phyloP scores from a whole-genome alignment of 352 stramenopile species.

The Phytopythium chamaehyphon region DNA sequence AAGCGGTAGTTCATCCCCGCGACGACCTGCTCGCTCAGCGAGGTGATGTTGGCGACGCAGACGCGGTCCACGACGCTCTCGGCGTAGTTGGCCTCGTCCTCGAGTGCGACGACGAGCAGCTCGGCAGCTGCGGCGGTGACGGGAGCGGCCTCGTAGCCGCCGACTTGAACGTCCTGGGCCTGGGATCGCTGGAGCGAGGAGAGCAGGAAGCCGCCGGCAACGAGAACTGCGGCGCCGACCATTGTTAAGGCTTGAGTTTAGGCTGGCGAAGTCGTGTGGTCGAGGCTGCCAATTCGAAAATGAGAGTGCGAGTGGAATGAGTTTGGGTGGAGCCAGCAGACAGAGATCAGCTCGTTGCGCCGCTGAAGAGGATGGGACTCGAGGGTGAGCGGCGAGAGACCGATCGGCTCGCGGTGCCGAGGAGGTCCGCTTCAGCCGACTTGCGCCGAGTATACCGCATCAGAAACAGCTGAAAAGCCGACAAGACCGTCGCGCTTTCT shows the following conservation, averaged over 20 bases:
- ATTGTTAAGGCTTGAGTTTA: background rate
- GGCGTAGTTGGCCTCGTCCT: conserved; percentile 4
- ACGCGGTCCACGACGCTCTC: conserved; percentile 3
- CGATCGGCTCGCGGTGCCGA: no score
- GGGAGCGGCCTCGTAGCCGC: background rate
- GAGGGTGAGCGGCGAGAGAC: no score
- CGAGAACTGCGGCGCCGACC: background rate
- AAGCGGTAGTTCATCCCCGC: conserved; percentile 19
- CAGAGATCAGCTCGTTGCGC: no score
- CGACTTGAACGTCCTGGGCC: background rate
- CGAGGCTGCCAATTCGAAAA: background rate
- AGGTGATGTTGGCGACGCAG: conserved; percentile 10
- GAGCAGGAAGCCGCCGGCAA: background rate
- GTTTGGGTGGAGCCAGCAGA: no score
- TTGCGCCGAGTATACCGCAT: no score
- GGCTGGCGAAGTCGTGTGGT: background rate
- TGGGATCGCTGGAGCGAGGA: background rate
- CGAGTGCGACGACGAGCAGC: conserved; percentile 7
- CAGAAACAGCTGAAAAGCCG: no score
- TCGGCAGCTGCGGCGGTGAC: conserved; percentile 3
- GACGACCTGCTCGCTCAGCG: conserved; percentile 14
- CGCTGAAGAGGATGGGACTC: no score
- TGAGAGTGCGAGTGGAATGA: background rate
- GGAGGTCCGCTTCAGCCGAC: no score
- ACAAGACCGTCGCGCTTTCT: no score